Evolutionary conservation across 208 protist species (phyloP), one percentile per base, ranked within the genome.

Genomic region (Trypanosoma mega): DNA sequence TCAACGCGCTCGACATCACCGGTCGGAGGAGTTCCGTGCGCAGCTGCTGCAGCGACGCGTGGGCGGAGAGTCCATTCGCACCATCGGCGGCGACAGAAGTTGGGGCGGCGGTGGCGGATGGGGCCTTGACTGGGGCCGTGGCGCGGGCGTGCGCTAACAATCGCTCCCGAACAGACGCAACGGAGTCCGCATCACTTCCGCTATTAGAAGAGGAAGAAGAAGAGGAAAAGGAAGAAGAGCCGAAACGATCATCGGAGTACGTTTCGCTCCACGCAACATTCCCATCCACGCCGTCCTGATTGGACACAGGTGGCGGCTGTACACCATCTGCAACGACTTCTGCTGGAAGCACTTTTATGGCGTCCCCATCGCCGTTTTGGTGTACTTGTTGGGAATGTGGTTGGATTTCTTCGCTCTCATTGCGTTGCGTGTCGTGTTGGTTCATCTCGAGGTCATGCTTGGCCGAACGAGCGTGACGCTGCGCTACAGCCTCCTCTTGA

Each of bases 1-100:
- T 76, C 11, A 92, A 74, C 14, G 84, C 78, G 5, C 80, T 86
- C 7, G 82, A 82, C 43, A 55, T 53, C 16, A 90, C 80, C 1
- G 87, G 84, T 29, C 64, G 71, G 27, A 76, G 48, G 18, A 94
- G 65, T 66, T 82, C 82, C 47, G 68, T 56, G 21, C 70, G 71
- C 34, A 92, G 46, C 12, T 65, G 63, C 8, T 64, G 44, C 43
- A 91, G 63, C 16, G 82, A 69, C 5, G 61, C 61, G 3, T 34
- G 26, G 6, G 33, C 23, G n/a, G 57, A 34, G 21, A 24, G 44
- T 14, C 4, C 20, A 5, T 45, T 57, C 27, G 9, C 37, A 21
- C 41, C 24, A 52, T 5, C 4, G 14, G 45, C 33, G 0, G 37
- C 64, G 33, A 11, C n/a, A 14, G 26, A 6, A 23, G 30, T 20